Percentiles rank a stretch among this genome's conserved stretches.
Evolutionary conservation across 139 green algal genomes (phyloP).

Genomic region (Coelastrella sp.): DNA sequence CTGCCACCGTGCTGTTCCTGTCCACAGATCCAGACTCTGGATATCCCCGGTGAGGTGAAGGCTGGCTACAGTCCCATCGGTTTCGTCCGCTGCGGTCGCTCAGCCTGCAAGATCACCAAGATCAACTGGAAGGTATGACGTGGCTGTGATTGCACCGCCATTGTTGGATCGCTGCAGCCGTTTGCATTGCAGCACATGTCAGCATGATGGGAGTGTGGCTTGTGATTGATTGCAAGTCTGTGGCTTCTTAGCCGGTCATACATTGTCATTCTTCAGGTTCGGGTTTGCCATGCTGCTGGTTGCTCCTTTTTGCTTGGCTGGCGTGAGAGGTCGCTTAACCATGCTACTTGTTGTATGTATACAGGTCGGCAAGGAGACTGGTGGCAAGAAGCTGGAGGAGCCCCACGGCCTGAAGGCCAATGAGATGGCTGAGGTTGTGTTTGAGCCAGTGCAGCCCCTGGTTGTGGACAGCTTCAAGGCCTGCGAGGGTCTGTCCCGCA

Average conservation of each 20-base stretch:
- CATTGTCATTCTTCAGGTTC: too few relatives aligned
- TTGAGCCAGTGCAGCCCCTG: too few relatives aligned
- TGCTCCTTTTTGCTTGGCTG: too few relatives aligned
- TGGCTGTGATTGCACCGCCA: background rate
- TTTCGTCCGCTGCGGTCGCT: slow-evolving; percentile 72
- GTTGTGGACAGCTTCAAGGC: too few relatives aligned
- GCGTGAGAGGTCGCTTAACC: background rate
- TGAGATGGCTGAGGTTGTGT: slow-evolving; percentile 91
- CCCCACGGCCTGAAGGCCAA: slow-evolving; percentile 93
- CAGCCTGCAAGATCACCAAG: slow-evolving; percentile 56
- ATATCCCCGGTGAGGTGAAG: too few relatives aligned
- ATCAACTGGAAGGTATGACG: slow-evolving; percentile 91
- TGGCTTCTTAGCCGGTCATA: too few relatives aligned
- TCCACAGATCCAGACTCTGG: too few relatives aligned
- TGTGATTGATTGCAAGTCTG: too few relatives aligned
- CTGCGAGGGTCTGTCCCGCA: too few relatives aligned
- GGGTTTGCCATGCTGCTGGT: too few relatives aligned
- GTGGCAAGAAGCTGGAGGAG: slow-evolving; percentile 93
- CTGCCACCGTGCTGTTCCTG: background rate
- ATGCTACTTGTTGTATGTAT: background rate
- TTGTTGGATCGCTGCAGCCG: background rate
- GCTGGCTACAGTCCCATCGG: slow-evolving; percentile 92
- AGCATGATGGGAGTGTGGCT: too few relatives aligned
- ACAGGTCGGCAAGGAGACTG: slow-evolving; percentile 93
- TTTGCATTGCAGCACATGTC: too few relatives aligned